These are phyloP conservation scores for Kitagawia praeruptora DNA, from an alignment of 129 eudicot genomes.

Conservation along the genomic window DNA sequence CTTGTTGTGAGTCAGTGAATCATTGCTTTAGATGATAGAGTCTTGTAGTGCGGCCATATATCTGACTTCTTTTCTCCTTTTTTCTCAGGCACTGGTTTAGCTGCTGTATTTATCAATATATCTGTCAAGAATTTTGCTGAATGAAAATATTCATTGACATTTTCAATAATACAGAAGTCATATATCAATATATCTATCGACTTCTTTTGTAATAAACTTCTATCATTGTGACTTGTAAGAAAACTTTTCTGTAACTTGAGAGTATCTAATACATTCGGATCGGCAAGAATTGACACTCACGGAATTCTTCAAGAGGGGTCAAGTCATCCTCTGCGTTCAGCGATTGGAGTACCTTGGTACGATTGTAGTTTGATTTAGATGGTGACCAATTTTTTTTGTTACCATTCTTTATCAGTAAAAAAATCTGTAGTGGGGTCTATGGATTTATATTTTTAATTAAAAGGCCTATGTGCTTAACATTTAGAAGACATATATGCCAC, in stretches of 20 bases:
- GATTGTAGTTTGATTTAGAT: no score
- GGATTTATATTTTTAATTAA: no score
- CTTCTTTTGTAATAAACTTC: not conserved
- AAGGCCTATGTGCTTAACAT: no score
- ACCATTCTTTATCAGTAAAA: no score
- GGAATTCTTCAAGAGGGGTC: constrained; percentile 51
- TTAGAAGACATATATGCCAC: no score
- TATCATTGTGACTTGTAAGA: not conserved
- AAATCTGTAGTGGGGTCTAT: no score
- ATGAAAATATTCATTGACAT: constrained; percentile 84
- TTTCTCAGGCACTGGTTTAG: constrained; percentile 77
- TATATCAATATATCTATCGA: constrained; percentile 39
- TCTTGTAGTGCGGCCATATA: not conserved
- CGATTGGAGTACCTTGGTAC: no score
- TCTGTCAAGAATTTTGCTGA: constrained; percentile 99
- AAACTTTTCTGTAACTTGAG: constrained; percentile 2
- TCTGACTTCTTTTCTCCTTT: constrained; percentile 13
- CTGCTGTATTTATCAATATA: constrained; percentile 89
- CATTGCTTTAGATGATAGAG: constrained; percentile 4
- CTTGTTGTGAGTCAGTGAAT: not conserved
- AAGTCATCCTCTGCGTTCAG: no score
- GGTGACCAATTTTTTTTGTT: no score
- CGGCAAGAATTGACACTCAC: constrained; percentile 80
- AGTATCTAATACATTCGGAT: constrained; percentile 3
- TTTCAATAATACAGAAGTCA: constrained; percentile 67